Evolutionary conservation across 352 stramenopile species (phyloP), one percentile per base, ranked within the genome.

Genomic region (Pythium phragmiticola): DNA sequence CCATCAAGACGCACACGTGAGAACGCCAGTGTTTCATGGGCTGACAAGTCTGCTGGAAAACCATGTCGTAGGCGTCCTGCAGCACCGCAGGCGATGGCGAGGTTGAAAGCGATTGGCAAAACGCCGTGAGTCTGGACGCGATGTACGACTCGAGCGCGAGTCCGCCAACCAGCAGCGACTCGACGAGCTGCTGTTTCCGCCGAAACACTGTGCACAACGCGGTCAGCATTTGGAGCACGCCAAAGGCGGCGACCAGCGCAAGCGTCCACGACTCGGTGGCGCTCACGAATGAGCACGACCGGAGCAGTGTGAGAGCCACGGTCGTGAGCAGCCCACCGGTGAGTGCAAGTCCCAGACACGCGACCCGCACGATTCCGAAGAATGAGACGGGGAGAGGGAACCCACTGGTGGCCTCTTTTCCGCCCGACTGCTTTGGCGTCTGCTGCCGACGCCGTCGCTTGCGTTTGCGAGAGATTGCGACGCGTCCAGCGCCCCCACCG

Each of bases 231-330:
- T 65, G 63, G 3, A 65, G 21, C n/a, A 43, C 28, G 11, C 63
- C 63, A 46, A 65, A 80, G 17, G 69, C 23, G 2, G 69, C 57
- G 47, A 72, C 64, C 12, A 74, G 30, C 16, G 66, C 42, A 17
- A 83, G 56, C n/a, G 70, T 21, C 68, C 70, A 75, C 50, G 71
- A 60, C 48, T 64, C 56, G n/a, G 39, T 57, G 17, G 63, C 54
- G 39, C 66, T 66, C 60, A 72, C 70, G 37, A 46, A 74, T 11
- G 13, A 67, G 46, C n/a, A 76, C 21, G 36, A 66, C 41, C 28
- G 46, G 16, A 69, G 56, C 39, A 69, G 23, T 17, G 63, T 60
- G 19, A 56, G 3, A 23, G 53, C 45, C 12, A 51, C 21, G 33
- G 59, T 42, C 4, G 36, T 56, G 39, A 63, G 41, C 8, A 39